Base-by-base conservation (phyloP, 805 yeast genomes). In the Ogataea glucozyma region DNA sequence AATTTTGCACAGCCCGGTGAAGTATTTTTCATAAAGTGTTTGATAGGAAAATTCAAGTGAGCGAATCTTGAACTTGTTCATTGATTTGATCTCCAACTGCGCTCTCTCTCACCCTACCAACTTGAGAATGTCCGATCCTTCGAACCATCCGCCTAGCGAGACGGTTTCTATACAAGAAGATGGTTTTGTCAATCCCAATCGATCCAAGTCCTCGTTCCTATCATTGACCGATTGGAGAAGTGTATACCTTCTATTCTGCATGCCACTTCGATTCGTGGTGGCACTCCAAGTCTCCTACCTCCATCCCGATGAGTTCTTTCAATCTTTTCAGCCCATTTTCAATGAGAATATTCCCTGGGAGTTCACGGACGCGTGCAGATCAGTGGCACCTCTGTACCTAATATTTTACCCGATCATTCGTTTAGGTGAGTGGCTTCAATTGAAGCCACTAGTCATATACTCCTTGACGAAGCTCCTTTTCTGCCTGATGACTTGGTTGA, bases 221-320 rank as follows among this genome's bases (percentile, higher is more conserved):
- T 7, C n/a, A 4, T n/a, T 30, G 6, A 4, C 30, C 10, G 60
- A 64, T 44, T 78, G 85, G 83, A 65, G 86, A 47, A 57, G 56
- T 16, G 56, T 73, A 4, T 73, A 78, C 51, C 44, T 76, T 8
- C 16, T 68, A 10, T 57, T 57, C 13, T 61, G 78, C 8, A 62
- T 81, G 3, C 70, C 71, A 0, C 53, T 78, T 20, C 60, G 88
- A 39, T 64, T 84, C 17, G 66, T 75, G 19, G 67, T 88, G 33
- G 81, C 85, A 0, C 59, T 85, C 1, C 79, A 84, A 42, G 74
- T 84, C 22, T 87, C 97, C 0, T 93, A 95, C 59, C 81, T 93
- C 36, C 99, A 95, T 53, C 99, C 99, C 0, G 99, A 93, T 70
- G 99, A 93, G 66, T 97, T 90, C 61, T 87, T 88, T 61, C 99